Conservation (phyloP, 2,329 filamentous ascomycete genomes). For the Scedosporium boydii region DNA sequence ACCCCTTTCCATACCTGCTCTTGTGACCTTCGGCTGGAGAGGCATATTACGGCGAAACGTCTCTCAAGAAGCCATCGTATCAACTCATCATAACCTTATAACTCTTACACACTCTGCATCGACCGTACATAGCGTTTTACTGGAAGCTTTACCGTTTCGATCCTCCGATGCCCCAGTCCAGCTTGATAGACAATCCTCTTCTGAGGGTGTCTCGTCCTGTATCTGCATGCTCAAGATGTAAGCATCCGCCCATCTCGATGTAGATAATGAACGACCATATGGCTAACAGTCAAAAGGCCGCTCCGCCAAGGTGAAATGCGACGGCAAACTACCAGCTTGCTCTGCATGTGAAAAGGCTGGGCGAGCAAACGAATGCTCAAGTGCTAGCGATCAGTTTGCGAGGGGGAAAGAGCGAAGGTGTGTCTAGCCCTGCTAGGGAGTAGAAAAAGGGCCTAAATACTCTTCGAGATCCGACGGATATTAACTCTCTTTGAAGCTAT, state of each 20-base stretch:
- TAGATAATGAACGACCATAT: neutral
- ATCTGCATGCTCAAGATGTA: conserved; percentile 69
- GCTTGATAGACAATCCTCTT: conserved; percentile 46
- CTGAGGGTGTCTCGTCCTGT: conserved; percentile 70
- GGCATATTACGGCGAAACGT: too few relatives aligned
- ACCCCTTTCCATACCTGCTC: too few relatives aligned
- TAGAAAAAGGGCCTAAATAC: neutral
- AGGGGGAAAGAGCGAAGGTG: conserved; percentile 87
- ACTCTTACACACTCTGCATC: too few relatives aligned
- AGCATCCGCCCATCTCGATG: conserved; percentile 12
- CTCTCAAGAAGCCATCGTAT: too few relatives aligned
- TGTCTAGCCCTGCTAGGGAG: conserved; percentile 11
- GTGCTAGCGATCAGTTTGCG: conserved; percentile 91
- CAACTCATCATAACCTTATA: too few relatives aligned
- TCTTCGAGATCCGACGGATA: neutral
- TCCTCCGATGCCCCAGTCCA: conserved; percentile 32
- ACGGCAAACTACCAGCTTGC: conserved; percentile 90
- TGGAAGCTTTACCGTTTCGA: neutral
- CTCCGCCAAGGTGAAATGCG: conserved; percentile 93
- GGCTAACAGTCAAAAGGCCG: conserved; percentile 42
- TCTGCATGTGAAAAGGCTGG: conserved; percentile 91
- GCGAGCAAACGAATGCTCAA: conserved; percentile 77
- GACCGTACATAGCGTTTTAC: neutral
- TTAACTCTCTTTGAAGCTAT: conserved; percentile 45
- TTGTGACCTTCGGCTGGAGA: too few relatives aligned